Conservation (phyloP, 805 yeast genomes). For the Lipomyces chichibuensis region DNA sequence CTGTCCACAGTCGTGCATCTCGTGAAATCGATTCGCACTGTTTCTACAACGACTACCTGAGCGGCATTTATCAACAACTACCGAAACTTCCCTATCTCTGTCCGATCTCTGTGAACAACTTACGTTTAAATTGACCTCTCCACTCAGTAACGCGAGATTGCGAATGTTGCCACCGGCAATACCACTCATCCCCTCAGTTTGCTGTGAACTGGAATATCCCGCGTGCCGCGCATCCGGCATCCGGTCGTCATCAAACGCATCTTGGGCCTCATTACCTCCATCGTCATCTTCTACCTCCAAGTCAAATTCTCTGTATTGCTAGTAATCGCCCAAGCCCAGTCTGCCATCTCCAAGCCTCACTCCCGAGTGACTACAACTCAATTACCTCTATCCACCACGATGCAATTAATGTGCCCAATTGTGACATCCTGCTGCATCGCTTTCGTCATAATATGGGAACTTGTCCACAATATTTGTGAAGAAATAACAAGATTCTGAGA, state of each 20-base stretch:
- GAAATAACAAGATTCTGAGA: conserved; percentile 20
- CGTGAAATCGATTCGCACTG: conserved; percentile 19
- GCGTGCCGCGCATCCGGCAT: conserved; percentile 6
- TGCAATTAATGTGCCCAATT: conserved; percentile 9
- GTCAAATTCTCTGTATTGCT: conserved; percentile 17
- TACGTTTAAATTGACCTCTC: background rate
- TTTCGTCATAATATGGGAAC: conserved; percentile 19
- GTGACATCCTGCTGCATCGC: background rate
- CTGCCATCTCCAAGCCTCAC: background rate
- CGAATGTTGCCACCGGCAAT: conserved; percentile 7
- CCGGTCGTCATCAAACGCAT: background rate
- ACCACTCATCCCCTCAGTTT: conserved; percentile 16
- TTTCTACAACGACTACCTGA: conserved; percentile 8
- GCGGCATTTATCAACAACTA: background rate
- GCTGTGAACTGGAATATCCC: conserved; percentile 18
- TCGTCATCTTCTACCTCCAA: conserved; percentile 5
- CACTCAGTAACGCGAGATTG: background rate
- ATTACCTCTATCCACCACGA: conserved; percentile 2
- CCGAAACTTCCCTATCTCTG: background rate
- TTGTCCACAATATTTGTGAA: conserved; percentile 14
- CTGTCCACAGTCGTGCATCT: conserved; percentile 11
- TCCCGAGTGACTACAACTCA: background rate
- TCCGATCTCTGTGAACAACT: background rate
- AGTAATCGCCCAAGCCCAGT: conserved; percentile 4
- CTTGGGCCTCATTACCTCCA: conserved; percentile 1